Conservation (phyloP, 2,329 filamentous ascomycete species). For the Xylaria sp. region DNA sequence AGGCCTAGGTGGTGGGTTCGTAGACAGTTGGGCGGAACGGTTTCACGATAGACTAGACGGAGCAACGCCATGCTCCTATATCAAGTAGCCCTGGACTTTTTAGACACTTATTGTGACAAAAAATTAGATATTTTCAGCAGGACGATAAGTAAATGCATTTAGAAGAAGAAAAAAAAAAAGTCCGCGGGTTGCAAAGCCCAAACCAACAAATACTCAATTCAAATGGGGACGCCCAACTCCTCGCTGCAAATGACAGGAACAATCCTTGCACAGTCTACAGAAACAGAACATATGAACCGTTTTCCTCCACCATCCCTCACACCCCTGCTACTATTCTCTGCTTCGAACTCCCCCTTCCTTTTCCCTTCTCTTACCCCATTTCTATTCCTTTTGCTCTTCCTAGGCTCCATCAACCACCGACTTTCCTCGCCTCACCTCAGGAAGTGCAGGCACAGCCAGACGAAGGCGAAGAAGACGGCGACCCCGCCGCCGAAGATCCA, state of each 20-base stretch:
- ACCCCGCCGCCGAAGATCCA: constrained; percentile 95
- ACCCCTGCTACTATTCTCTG: background rate
- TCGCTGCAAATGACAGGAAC: constrained; percentile 24
- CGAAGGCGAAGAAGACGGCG: constrained; percentile 85
- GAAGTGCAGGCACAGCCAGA: constrained; percentile 87
- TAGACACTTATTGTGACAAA: too few species aligned
- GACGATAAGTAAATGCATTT: background rate
- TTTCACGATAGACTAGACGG: too few species aligned
- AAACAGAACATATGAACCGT: background rate
- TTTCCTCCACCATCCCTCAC: too few species aligned
- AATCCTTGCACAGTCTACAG: background rate
- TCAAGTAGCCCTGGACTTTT: too few species aligned
- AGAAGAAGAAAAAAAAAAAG: background rate
- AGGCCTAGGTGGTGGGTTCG: too few species aligned
- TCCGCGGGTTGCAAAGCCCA: background rate
- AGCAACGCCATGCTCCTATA: too few species aligned
- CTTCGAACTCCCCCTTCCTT: constrained; percentile 4
- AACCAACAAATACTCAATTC: background rate
- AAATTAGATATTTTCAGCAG: background rate
- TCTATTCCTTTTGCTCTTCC: too few species aligned
- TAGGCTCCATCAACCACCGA: background rate
- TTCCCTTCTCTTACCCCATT: constrained; percentile 18
- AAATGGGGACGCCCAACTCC: constrained; percentile 26
- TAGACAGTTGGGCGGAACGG: too few species aligned
- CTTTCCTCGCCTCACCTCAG: constrained; percentile 59